These are phyloP conservation scores for Exobasidium rhododendri DNA, from an alignment of 1,284 basidiomycete species.

Conservation along the genomic window DNA sequence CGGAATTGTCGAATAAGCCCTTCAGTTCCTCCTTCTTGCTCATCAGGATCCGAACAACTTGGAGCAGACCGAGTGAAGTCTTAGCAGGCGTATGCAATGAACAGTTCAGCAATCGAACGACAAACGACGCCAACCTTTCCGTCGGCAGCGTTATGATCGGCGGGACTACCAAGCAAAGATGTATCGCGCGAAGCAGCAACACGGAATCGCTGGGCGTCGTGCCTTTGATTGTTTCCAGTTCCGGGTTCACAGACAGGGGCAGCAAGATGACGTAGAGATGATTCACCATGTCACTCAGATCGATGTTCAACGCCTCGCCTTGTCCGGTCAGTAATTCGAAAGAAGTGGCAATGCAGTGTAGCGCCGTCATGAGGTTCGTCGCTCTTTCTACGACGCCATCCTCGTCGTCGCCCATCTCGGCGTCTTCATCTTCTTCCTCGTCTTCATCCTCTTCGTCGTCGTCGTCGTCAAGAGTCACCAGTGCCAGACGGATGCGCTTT, in stretches of 20 bases:
- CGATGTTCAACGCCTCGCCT: constrained; percentile 95
- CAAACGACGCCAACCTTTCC: constrained; percentile 81
- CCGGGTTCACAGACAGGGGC: constrained; percentile 58
- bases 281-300: constrained; percentile 82
- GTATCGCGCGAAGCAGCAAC: constrained; percentile 80
- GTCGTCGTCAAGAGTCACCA: constrained; percentile 9
- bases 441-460: constrained; percentile 10
- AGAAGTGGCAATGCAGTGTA: constrained; percentile 87
- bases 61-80: constrained; percentile 66
- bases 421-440: background rate
- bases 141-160: constrained; percentile 62
- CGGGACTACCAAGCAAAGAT: constrained; percentile 69
- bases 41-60: constrained; percentile 70
- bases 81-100: constrained; percentile 74
- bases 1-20: constrained; percentile 72
- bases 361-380: constrained; percentile 26
- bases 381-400: background rate
- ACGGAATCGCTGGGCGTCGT: constrained; percentile 55
- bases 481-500: constrained; percentile 65
- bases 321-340: constrained; percentile 95
- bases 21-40: constrained; percentile 75
- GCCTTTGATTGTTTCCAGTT: constrained; percentile 54
- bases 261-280: constrained; percentile 66
- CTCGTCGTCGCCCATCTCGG: constrained; percentile 16
- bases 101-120: constrained; percentile 78